Evolutionary conservation across 106 monocot species (phyloP), one percentile per base, ranked within the genome.

Genomic region (Cymbidium sinense): DNA sequence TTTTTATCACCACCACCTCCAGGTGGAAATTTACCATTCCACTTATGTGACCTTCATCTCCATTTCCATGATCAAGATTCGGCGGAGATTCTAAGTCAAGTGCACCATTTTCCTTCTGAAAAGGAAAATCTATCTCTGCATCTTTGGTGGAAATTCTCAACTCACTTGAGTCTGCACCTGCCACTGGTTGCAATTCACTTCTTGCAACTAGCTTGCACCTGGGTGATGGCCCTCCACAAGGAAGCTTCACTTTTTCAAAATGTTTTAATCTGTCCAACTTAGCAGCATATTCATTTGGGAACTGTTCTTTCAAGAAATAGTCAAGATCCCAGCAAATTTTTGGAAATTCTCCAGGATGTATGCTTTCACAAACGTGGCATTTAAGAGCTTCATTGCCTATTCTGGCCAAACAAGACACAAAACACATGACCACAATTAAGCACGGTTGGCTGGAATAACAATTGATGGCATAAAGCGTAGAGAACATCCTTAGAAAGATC

Each of bases 321-420:
- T 91, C 84, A 54, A 88, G 76, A 82, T 86, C 83, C 76, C 86
- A 86, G 44, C 85, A 91, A 84, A 91, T 72, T 80, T 86, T 88
- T 65, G 88, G 91, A 72, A 86, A 77, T 34, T 79, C 82, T 78
- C 86, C 86, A 43, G 88, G 88, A 83, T 91, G 85, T n/a, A 65
- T 28, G 73, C 76, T 79, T 76, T 81, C 20, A 77, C 91, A 91
- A 77, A 79, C 79, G 70, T 83, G 82, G 70, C 91, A 91, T 70
- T 77, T 77, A 35, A 86, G 47, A 62, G 70, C 54, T 71, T 75
- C 82, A 36, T 44, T 80, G 20, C 34, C 58, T 75, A 83, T 30
- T 31, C 36, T 61, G 34, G 43, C 27, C 36, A 91, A 36, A 76
- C 91, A 89, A 77, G 82, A 75, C 33, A 73, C 82, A 77, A 88